Percentiles rank a stretch among this genome's conserved stretches.
These are phyloP conservation scores for Agarophyton chilense DNA, from an alignment of 23 red algal genomes.

Conservation along the genomic window DNA sequence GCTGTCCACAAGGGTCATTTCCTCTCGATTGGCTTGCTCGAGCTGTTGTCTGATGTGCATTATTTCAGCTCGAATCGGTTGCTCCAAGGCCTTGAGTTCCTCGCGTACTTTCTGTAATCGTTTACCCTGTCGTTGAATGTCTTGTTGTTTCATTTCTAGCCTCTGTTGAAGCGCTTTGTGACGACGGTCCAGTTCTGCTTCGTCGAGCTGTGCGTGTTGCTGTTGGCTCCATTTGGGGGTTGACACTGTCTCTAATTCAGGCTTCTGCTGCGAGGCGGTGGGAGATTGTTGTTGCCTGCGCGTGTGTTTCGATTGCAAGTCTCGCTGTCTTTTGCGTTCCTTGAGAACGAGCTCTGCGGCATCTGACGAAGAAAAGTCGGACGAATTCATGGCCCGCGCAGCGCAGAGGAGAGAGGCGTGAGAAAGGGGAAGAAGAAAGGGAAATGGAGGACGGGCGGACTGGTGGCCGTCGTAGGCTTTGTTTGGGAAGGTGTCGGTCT, in stretches of 20 bases:
- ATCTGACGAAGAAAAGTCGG: conserved; percentile 54
- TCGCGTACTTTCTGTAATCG: conserved; percentile 56
- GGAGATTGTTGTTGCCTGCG: not conserved
- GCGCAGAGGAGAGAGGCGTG: not conserved
- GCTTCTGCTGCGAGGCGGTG: not conserved
- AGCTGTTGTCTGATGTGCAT: conserved; percentile 59
- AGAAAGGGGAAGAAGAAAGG: not conserved
- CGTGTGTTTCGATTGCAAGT: not conserved
- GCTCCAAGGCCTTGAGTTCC: conserved; percentile 71
- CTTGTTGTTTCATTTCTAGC: conserved; percentile 56
- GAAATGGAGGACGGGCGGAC: not conserved
- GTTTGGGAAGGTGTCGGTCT: not conserved
- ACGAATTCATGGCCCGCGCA: conserved; percentile 12
- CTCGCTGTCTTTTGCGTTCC: conserved; percentile 55
- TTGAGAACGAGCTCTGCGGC: conserved; percentile 53
- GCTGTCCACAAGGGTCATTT: conserved; percentile 42
- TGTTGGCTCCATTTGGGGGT: conserved; percentile 18
- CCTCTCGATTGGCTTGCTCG: conserved; percentile 63
- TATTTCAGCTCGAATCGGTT: conserved; percentile 81
- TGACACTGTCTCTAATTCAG: conserved; percentile 60
- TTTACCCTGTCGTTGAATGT: conserved; percentile 45
- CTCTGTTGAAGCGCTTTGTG: conserved; percentile 35
- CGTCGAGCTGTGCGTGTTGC: conserved; percentile 28
- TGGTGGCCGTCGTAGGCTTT: not conserved
- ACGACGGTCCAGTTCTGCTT: conserved; percentile 64